Base-by-base conservation (phyloP, 768 basidiomycete genomes). In the Serendipita vermifera region DNA sequence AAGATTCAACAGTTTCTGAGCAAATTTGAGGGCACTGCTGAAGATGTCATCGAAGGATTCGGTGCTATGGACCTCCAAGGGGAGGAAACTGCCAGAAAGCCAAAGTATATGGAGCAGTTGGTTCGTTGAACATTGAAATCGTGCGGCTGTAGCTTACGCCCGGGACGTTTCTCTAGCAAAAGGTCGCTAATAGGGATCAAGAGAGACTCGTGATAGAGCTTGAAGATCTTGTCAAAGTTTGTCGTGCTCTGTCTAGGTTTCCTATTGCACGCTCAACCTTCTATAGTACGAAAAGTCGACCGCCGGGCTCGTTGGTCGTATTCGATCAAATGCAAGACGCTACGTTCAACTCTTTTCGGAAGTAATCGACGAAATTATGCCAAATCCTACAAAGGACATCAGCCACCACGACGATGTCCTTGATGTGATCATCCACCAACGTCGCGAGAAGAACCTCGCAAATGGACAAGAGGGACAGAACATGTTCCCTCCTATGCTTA, bases 351-450 rank as follows among this genome's bases (percentile, higher is more conserved):
- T 99, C 20, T 97, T 98, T 73, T 80, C 82, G 62, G 85, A 90
- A 64, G 90, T 87, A 41, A 79, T 97, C 55, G 96, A 99, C 75
- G 78, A 80, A 59, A 75, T 94, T 55, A 82, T 97, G 77, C 93
- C 92, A 14, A 72, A 75, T 33, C 88, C 92, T 11, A 92, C 87
- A 6, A 85, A 83, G 65, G 92, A 96, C 62, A 87, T 97, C 59
- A 84, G 81, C 57, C 83, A 89, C 60, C 80, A 90, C 36, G 87
- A 90, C 59, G 96, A 99, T 68, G 93, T 97, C 48, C 87, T 97
- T 36, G 96, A 99, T 68, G 83, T 98, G 3, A 96, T 99, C 58
- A 77, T 98, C 60, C 90, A 92, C 67, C 96, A 98, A 65, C 77
- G 96, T 55, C 76, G 83, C 55, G 87, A 96, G 67, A 77, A 89